Evolutionary conservation across 805 yeast genomes (phyloP), one percentile per base, ranked within the genome.

Genomic region (Cyberlindnera japonica): DNA sequence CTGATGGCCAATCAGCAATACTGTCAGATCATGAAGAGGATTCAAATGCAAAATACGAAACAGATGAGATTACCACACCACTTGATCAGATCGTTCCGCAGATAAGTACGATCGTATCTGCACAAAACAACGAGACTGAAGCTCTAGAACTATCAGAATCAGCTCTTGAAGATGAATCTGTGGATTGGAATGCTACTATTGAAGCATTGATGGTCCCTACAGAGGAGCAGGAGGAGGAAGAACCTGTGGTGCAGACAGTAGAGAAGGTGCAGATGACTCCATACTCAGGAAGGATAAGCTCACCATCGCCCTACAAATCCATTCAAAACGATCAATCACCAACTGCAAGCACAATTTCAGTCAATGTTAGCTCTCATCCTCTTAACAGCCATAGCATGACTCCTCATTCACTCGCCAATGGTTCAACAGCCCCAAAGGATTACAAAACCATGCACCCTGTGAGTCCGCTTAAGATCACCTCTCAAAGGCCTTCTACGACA

Each of bases 181-280:
- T 53, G 11, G 57, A 54, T 21, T 54, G 58, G 58, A 36, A 45
- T 28, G 58, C 58, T 11, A 47, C 56, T 1, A 32, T 52, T 15
- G 47, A 47, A 17, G 57, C 54, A 9, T 24, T 48, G 30, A 44
- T 35, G 37, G 19, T 31, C 5, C 40, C 44, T 9, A 12, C 40
- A 2, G 39, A 36, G 7, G 35, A 35, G 12, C 9, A 24, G 27
- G 27, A 34, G n/a, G 24, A 18, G 10, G 38, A 43, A 3, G 37
- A 29, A 13, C 35, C 37, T 3, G 23, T 12, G 2, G 24, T 29
- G 2, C 21, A 35, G 15, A 20, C 37, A 5, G 24, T 37, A 2
- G 41, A 41, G 9, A 41, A 38, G 20, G 21, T 23, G 3, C 48
- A 40, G 20, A 32, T 22, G 22, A 41, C 53, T 3, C 47, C 50